These are phyloP conservation scores for Fraxinus platypoda DNA, from an alignment of 305 asterid species.

Conservation along the genomic window DNA sequence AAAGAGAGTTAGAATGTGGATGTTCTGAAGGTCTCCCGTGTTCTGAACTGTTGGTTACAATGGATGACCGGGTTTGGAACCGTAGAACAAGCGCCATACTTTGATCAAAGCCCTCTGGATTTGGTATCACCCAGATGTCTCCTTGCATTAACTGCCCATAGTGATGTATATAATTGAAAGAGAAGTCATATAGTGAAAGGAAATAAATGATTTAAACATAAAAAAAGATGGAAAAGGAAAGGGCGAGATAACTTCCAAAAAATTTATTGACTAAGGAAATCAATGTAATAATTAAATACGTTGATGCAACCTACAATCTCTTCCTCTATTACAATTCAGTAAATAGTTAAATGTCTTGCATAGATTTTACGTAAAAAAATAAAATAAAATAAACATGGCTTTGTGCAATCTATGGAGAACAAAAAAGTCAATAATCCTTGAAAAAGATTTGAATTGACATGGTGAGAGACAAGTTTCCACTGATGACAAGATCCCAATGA, in stretches of 20 bases:
- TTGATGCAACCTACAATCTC: not conserved
- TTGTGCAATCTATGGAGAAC: not conserved
- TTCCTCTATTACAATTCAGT: not conserved
- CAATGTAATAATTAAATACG: not conserved
- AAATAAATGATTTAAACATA: not conserved
- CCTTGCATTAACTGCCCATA: slow-evolving; percentile 91
- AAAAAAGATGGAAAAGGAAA: not conserved
- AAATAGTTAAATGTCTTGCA: not conserved
- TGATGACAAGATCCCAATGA: not conserved
- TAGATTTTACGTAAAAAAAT: not conserved
- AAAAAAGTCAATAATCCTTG: not conserved
- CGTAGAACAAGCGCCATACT: slow-evolving; percentile 79
- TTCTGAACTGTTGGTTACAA: slow-evolving; percentile 44
- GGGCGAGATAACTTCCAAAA: not conserved
- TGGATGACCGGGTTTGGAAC: slow-evolving; percentile 56
- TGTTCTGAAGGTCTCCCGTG: slow-evolving; percentile 52
- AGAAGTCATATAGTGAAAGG: not conserved
- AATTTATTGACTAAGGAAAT: not conserved
- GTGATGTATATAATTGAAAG: not conserved
- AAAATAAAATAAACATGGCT: not conserved
- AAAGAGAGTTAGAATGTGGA: slow-evolving; percentile 48
- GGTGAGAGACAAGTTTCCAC: slow-evolving; percentile 4
- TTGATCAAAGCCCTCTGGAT: slow-evolving; percentile 63
- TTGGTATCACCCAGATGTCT: slow-evolving; percentile 63
- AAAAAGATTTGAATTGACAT: not conserved